Evolutionary conservation across 208 protist species (phyloP).

Genomic region (Novymonas esmeraldas): DNA sequence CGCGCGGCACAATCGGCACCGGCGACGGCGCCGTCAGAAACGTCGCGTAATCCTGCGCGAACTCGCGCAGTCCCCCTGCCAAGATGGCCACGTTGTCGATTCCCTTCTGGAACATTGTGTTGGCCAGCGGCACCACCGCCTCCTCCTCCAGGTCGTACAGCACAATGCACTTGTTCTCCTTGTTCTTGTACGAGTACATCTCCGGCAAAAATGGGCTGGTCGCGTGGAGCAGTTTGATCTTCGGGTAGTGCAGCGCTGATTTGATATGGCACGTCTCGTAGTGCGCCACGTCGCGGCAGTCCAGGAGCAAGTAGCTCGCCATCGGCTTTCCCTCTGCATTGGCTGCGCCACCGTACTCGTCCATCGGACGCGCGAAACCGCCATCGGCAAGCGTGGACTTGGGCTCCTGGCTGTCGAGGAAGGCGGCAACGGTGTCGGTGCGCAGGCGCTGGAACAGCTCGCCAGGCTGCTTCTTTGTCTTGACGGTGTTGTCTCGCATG

Average conservation of each 20-base stretch:
- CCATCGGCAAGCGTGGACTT: constrained; percentile 51
- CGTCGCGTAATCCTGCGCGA: constrained; percentile 76
- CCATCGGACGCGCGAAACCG: constrained; percentile 84
- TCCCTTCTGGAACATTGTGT: constrained; percentile 82
- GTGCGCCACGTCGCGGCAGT: constrained; percentile 76
- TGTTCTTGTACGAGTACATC: constrained; percentile 91
- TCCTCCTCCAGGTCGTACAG: constrained; percentile 92
- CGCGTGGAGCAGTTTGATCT: constrained; percentile 71
- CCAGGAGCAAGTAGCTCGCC: constrained; percentile 73
- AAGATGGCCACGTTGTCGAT: constrained; percentile 89
- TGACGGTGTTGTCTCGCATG: constrained; percentile 48
- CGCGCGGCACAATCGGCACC: constrained; percentile 69
- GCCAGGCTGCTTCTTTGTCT: constrained; percentile 55
- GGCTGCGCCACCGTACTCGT: constrained; percentile 64
- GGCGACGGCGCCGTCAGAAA: constrained; percentile 60
- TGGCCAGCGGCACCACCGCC: constrained; percentile 52
- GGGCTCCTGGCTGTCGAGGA: constrained; percentile 37
- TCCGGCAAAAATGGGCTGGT: constrained; percentile 81
- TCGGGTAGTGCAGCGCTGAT: constrained; percentile 82
- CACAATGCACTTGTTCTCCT: constrained; percentile 77
- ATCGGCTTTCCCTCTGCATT: constrained; percentile 13
- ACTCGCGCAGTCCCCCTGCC: constrained; percentile 81
- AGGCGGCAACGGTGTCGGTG: constrained; percentile 46
- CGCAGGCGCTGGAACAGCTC: constrained; percentile 81
- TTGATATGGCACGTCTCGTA: constrained; percentile 85